Conservation (phyloP, 306 rosid genomes). For the Ammopiptanthus mongolicus region DNA sequence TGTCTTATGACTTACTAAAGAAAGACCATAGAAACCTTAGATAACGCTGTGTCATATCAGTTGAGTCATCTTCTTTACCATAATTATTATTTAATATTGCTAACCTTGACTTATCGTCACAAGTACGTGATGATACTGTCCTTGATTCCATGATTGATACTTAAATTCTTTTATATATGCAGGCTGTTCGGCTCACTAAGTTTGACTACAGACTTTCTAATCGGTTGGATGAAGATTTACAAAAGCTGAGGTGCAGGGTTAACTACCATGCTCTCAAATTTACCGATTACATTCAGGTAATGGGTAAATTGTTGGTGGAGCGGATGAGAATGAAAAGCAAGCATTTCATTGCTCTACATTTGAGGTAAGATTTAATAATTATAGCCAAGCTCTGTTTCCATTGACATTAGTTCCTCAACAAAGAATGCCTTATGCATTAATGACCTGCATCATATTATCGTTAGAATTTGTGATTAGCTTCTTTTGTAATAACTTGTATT, state of each 20-base stretch:
- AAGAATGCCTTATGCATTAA: not conserved
- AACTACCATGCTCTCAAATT: conserved; percentile 85
- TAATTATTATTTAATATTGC: not conserved
- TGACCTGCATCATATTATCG: not conserved
- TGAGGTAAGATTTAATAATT: conserved; percentile 52
- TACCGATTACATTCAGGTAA: conserved; percentile 50
- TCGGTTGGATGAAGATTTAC: conserved; percentile 55
- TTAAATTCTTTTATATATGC: conserved; percentile 18
- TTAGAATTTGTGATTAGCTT: not conserved
- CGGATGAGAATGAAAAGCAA: conserved; percentile 68
- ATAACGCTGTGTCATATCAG: not conserved
- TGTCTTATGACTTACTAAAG: not conserved
- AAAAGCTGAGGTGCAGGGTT: conserved; percentile 79
- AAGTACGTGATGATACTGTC: not conserved
- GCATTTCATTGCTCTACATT: conserved; percentile 82
- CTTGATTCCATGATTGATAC: conserved; percentile 4
- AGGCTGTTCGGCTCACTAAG: conserved; percentile 82
- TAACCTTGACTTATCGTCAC: not conserved
- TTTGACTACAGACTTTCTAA: conserved; percentile 93
- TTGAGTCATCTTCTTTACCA: not conserved
- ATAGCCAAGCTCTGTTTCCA: not conserved
- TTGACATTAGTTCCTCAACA: not conserved
- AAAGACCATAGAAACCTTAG: not conserved
- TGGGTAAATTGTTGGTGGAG: conserved; percentile 62
- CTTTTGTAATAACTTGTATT: not conserved